Evolutionary conservation across 371 early-diverging fungal genomes (phyloP).

Genomic region (Parasitella parasitica): DNA sequence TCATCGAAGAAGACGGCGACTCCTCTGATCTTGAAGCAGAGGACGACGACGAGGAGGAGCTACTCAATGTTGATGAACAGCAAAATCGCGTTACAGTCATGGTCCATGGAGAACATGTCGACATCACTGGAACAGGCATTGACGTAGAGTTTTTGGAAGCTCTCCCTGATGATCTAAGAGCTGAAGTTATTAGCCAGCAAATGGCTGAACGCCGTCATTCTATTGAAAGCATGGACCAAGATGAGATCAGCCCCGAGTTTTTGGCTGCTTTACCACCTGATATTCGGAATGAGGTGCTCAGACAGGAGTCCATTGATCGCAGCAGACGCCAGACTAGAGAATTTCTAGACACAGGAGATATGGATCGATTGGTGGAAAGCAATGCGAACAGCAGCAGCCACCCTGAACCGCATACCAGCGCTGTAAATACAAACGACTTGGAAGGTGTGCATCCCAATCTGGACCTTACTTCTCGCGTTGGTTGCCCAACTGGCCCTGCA

Average conservation of each 20-base stretch:
- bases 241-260: conserved; percentile 64
- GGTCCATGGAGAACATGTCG: conserved; percentile 63
- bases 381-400: not conserved
- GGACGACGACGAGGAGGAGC: not conserved
- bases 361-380: not conserved
- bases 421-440: conserved; percentile 36
- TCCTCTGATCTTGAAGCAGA: not conserved
- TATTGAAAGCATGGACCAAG: conserved; percentile 36
- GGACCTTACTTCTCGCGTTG: not conserved
- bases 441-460: not conserved
- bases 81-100: conserved; percentile 41
- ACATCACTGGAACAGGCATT: conserved; percentile 93
- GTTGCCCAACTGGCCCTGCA: not conserved
- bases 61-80: not conserved
- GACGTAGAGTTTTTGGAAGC: conserved; percentile 95
- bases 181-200: conserved; percentile 85
- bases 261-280: conserved; percentile 71
- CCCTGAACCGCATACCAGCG: not conserved
- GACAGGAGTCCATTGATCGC: conserved; percentile 44
- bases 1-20: not conserved
- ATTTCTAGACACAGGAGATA: not conserved
- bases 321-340: conserved; percentile 16
- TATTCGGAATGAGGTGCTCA: conserved; percentile 66
- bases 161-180: conserved; percentile 91
- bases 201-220: conserved; percentile 24